A percentile compares a stretch with the other conserved stretches of the same genome.
phyloP scores from a whole-genome alignment of 2,329 filamentous ascomycete species.

The Colletotrichum eleusines region DNA sequence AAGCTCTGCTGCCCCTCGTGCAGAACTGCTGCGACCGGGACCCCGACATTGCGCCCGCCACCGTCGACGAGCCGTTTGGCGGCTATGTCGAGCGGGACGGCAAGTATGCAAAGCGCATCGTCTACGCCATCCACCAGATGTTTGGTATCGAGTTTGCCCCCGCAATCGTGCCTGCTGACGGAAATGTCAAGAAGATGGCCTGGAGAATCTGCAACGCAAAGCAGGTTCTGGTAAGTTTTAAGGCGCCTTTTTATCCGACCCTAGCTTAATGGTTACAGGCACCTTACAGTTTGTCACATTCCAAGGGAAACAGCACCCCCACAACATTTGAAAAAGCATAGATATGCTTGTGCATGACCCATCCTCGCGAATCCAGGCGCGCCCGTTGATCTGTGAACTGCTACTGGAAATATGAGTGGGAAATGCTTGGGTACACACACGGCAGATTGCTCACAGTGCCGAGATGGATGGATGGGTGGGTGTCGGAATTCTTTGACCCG shows the following conservation, averaged over 20 bases:
- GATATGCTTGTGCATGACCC: not conserved
- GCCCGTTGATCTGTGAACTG: conserved; percentile 8
- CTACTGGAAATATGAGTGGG: not conserved
- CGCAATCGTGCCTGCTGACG: conserved; percentile 91
- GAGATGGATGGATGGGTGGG: conserved; percentile 12
- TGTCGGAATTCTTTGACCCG: conserved; percentile 23
- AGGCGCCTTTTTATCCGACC: too few species aligned
- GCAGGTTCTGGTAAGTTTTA: conserved; percentile 83
- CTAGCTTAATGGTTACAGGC: conserved; percentile 60
- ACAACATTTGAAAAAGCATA: conserved; percentile 34
- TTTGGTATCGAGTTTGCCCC: conserved; percentile 96
- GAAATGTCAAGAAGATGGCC: conserved; percentile 88
- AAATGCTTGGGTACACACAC: conserved; percentile 5
- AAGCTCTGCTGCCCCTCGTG: conserved; percentile 83
- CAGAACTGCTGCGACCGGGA: conserved; percentile 94
- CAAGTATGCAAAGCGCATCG: conserved; percentile 89
- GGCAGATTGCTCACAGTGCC: conserved; percentile 7
- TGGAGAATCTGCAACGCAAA: conserved; percentile 98
- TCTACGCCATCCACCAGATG: conserved; percentile 96
- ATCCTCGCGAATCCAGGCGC: conserved; percentile 1
- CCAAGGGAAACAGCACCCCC: conserved; percentile 71
- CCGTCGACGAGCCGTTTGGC: conserved; percentile 85
- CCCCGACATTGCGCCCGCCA: conserved; percentile 87
- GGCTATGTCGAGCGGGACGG: conserved; percentile 85
- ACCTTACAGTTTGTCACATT: conserved; percentile 78